phyloP scores from a whole-genome alignment of 495 filamentous ascomycete species.

The Podospora pseudocomata region DNA sequence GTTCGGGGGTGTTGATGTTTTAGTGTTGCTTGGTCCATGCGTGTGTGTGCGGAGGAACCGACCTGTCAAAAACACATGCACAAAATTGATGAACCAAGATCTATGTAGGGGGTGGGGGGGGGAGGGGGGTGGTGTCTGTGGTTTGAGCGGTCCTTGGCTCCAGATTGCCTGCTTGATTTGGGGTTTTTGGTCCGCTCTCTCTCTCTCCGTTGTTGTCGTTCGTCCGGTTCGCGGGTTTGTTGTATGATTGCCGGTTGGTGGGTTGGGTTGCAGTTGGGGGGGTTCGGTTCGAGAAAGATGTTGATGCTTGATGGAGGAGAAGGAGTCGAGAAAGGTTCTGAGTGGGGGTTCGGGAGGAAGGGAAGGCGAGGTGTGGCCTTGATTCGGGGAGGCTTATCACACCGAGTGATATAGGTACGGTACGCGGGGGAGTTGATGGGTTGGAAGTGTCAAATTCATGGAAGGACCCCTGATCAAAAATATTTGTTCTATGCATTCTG shows the following conservation, averaged over 20 bases:
- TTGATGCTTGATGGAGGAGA: neutral
- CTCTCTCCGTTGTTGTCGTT: no score
- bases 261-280: no score
- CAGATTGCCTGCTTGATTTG: neutral
- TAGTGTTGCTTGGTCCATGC: neutral
- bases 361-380: neutral
- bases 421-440: neutral
- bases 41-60: neutral
- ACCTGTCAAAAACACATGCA: constrained; percentile 15
- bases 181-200: neutral
- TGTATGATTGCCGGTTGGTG: neutral
- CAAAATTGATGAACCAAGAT: constrained; percentile 17
- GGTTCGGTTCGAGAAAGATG: no score
- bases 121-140: neutral
- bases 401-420: neutral
- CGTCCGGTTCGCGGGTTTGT: neutral
- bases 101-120: neutral
- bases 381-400: neutral
- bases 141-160: neutral
- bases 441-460: neutral
- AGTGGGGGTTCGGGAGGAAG: neutral
- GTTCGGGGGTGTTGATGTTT: neutral
- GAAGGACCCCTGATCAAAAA: neutral
- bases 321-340: neutral
- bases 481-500: no score